Base-by-base conservation (phyloP, 2,329 filamentous ascomycete genomes). In the Exophiala sp. region DNA sequence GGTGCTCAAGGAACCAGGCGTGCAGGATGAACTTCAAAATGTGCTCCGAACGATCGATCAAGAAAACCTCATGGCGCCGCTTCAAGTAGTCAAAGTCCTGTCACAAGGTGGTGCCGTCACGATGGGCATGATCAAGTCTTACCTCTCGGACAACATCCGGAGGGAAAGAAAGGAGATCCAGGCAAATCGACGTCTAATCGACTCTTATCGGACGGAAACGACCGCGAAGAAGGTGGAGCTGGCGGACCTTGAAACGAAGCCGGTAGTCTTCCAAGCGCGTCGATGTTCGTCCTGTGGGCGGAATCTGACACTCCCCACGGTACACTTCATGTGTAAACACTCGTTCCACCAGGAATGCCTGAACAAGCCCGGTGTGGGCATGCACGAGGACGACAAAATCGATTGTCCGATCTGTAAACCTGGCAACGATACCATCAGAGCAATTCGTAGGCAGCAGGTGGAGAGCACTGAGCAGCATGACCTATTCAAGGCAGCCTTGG, bases 301-400 rank as follows among this genome's bases (percentile, higher is more conserved):
- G 35, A 79, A 83, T 21, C 78, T 97, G 14, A 91, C 96, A 61
- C 77, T 97, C 10, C 94, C 94, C 0, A 89, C 86, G 0, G 91
- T 99, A 44, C 94, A 99, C 68, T 99, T 99, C 69, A 73, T 99
- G 59, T 99, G 94, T 76, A 96, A 95, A 70, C 94, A 99, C 70
- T 91, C 87, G 57, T 99, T 96, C 77, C 94, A 99, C 68, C 89
- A 95, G 73, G 81, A 89, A 42, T 99, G 92, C 70, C 75, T 99
- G 39, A 88, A 89, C 66, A 76, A 78, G 4, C 57, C 59, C 61
- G 53, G 51, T 11, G 41, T 59, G 8, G 70, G 68, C 2, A 72
- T 74, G 29, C 78, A 81, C 18, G 76, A 77, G 9, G 84, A 86
- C 47, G 78, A 82, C 8, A 77, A 83, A 36, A 80, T 85, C 0